Conservation (phyloP, 164 flowering plant species). For the Vitis labrusca region DNA sequence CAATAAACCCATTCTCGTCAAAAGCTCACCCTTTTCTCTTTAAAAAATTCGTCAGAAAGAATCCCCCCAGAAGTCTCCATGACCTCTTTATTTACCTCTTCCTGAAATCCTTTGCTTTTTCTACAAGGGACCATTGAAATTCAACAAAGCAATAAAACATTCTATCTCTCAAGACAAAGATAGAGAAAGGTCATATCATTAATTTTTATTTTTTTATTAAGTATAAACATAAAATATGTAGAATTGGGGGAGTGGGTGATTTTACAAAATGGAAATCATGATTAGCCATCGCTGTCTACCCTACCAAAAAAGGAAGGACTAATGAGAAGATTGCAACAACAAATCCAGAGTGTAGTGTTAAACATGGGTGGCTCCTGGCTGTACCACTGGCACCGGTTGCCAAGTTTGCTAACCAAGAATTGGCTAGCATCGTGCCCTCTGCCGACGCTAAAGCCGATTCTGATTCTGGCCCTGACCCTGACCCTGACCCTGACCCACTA, state of each 20-base stretch:
- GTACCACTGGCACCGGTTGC: slow-evolving; percentile 40
- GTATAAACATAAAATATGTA: slow-evolving; percentile 1
- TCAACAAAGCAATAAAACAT: too few species aligned
- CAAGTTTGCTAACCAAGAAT: slow-evolving; percentile 49
- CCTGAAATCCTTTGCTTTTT: background rate
- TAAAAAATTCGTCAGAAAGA: background rate
- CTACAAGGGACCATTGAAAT: background rate
- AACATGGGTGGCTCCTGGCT: slow-evolving; percentile 14
- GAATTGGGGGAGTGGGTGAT: slow-evolving; percentile 1
- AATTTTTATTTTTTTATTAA: too few species aligned
- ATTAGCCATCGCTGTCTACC: too few species aligned
- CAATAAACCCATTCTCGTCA: slow-evolving; percentile 1
- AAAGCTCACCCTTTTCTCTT: background rate
- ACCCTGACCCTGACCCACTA: slow-evolving; percentile 7
- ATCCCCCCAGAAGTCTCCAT: background rate
- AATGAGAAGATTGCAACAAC: slow-evolving; percentile 8
- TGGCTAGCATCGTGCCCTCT: slow-evolving; percentile 26
- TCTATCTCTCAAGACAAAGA: too few species aligned
- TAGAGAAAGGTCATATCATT: too few species aligned
- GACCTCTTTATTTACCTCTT: background rate
- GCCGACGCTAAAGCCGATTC: background rate
- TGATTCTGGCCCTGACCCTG: background rate
- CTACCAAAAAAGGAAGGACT: background rate
- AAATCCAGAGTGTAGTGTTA: background rate
- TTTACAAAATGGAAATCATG: slow-evolving; percentile 3